Evolutionary conservation across 73 alveolate species (phyloP).

Genomic region (Paramecium bursaria): DNA sequence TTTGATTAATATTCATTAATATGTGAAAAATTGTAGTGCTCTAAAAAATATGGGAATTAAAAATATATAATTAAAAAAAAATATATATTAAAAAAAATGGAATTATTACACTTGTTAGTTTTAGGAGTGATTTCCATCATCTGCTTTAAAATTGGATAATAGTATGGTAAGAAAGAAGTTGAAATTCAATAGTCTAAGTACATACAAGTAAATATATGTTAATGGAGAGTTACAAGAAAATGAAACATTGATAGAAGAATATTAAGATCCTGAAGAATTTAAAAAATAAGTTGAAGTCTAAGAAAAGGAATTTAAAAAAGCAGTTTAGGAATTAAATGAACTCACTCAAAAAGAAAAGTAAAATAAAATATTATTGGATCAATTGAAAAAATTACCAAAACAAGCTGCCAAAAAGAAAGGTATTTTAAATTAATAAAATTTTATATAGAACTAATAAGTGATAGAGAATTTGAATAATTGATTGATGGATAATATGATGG

Average conservation of each 20-base stretch:
- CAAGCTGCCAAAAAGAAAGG: too few relatives aligned
- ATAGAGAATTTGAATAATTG: too few relatives aligned
- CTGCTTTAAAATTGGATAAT: slow-evolving; percentile 45
- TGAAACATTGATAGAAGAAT: slow-evolving; percentile 45
- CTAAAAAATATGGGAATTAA: not conserved
- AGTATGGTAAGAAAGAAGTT: slow-evolving; percentile 5
- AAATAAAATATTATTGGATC: not conserved
- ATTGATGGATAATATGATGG: too few relatives aligned
- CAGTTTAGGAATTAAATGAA: slow-evolving; percentile 3
- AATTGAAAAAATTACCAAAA: too few relatives aligned
- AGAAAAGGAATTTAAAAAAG: slow-evolving; percentile 36
- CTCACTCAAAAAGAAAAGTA: slow-evolving; percentile 27
- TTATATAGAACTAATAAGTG: too few relatives aligned
- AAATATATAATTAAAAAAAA: not conserved
- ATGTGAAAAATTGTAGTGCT: too few relatives aligned
- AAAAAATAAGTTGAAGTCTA: slow-evolving; percentile 22
- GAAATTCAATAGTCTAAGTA: slow-evolving; percentile 30
- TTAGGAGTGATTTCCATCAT: slow-evolving; percentile 8
- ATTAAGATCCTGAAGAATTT: slow-evolving; percentile 29
- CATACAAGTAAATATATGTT: not conserved
- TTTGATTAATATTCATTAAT: too few relatives aligned
- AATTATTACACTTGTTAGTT: slow-evolving; percentile 54
- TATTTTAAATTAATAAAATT: too few relatives aligned
- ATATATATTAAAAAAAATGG: slow-evolving; percentile 26
- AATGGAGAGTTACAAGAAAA: slow-evolving; percentile 29